phyloP scores from a whole-genome alignment of 108 stramenopile genomes.

The Fistulifera pelliculosa region DNA sequence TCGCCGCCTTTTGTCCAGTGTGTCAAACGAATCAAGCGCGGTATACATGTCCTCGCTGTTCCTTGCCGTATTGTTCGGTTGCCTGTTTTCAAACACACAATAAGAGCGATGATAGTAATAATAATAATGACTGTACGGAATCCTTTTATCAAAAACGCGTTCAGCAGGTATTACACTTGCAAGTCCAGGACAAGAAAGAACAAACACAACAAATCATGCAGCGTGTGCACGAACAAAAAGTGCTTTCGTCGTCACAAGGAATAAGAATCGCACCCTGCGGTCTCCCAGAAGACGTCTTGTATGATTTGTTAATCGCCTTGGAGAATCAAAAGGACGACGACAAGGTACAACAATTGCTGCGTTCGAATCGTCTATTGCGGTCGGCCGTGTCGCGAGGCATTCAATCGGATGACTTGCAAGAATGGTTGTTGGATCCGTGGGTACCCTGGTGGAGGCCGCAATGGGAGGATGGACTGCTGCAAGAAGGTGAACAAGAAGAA shows the following conservation, averaged over 20 bases:
- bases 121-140: too few species aligned
- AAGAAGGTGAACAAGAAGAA: neutral
- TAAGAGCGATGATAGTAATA: neutral
- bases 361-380: constrained; percentile 14
- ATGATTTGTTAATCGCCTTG: constrained; percentile 12
- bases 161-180: constrained; percentile 19
- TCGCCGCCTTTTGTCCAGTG: constrained; percentile 15
- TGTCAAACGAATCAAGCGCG: constrained; percentile 25
- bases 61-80: constrained; percentile 36
- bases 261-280: neutral
- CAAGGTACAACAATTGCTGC: constrained; percentile 11
- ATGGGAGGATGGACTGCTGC: neutral
- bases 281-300: constrained; percentile 14
- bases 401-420: constrained; percentile 18
- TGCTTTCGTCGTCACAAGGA: too few species aligned
- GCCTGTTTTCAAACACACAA: constrained; percentile 32
- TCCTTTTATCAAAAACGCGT: constrained; percentile 34
- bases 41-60: constrained; percentile 40
- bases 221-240: constrained; percentile 15
- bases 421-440: constrained; percentile 26
- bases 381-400: constrained; percentile 16
- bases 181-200: constrained; percentile 18
- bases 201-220: constrained; percentile 17
- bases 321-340: constrained; percentile 16
- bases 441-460: constrained; percentile 46